phyloP scores from a whole-genome alignment of 345 rosid species.

The Lenwebbia sp. region DNA sequence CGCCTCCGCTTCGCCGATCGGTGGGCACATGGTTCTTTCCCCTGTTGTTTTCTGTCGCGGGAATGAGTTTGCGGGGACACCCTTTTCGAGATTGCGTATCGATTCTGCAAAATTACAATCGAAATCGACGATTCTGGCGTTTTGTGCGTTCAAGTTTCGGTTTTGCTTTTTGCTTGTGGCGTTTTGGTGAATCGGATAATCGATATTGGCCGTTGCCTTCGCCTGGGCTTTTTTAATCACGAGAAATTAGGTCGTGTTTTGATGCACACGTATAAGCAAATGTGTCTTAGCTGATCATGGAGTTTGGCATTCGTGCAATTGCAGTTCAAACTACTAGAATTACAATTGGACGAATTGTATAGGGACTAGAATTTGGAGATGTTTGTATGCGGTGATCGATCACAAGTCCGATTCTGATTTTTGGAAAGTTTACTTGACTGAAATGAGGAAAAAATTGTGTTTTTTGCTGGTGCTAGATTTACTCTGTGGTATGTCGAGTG shows the following conservation, averaged over 20 bases:
- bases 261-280: neutral
- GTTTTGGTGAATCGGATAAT: neutral
- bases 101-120: neutral
- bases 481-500: conserved; percentile 64
- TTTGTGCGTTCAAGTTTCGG: neutral
- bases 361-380: neutral
- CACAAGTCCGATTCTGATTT: neutral
- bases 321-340: neutral
- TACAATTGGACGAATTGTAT: neutral
- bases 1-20: conserved; percentile 52
- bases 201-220: neutral
- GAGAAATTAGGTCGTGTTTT: neutral
- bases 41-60: neutral
- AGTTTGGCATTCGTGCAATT: neutral
- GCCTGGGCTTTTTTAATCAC: neutral
- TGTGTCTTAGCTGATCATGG: neutral
- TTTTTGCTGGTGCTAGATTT: conserved; percentile 33
- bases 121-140: neutral
- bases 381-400: neutral
- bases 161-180: neutral
- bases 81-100: neutral
- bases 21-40: conserved; percentile 8
- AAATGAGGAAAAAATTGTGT: neutral
- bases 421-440: neutral
- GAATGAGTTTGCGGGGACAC: neutral